A percentile compares a stretch with the other conserved stretches of the same genome.
Conservation (phyloP, 129 eudicot species). For the Deinandra increscens region DNA sequence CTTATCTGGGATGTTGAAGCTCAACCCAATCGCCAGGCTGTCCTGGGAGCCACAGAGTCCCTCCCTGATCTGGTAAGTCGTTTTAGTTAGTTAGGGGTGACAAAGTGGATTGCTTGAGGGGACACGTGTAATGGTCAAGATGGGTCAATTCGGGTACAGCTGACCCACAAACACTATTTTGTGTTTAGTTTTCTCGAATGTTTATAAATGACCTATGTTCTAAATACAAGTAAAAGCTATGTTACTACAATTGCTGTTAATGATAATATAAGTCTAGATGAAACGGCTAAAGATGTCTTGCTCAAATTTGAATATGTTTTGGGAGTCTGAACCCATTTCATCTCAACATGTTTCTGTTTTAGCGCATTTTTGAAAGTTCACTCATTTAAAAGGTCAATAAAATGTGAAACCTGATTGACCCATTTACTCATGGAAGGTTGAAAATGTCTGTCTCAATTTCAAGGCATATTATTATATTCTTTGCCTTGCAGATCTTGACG, state of each 20-base stretch:
- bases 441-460: not conserved
- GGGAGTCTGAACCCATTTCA: not conserved
- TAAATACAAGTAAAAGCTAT: not conserved
- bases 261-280: not conserved
- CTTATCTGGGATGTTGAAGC: constrained; percentile 92
- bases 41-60: constrained; percentile 66
- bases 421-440: not conserved
- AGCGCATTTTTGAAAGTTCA: not conserved
- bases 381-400: not conserved
- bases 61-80: constrained; percentile 78
- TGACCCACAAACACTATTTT: not conserved
- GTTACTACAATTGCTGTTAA: not conserved
- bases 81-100: constrained; percentile 12
- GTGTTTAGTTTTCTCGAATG: not conserved
- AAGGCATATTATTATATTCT: constrained; percentile 13
- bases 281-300: not conserved
- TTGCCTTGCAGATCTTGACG: constrained; percentile 62
- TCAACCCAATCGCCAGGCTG: constrained; percentile 85
- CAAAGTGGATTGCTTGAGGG: not conserved
- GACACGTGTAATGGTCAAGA: not conserved
- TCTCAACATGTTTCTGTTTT: not conserved
- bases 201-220: not conserved
- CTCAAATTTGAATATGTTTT: not conserved
- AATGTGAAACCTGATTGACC: not conserved
- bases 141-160: not conserved